A percentile compares a stretch with the other conserved stretches of the same genome.
Conservation (phyloP, 805 yeast genomes). For the Sugiyamaella valdiviana region DNA sequence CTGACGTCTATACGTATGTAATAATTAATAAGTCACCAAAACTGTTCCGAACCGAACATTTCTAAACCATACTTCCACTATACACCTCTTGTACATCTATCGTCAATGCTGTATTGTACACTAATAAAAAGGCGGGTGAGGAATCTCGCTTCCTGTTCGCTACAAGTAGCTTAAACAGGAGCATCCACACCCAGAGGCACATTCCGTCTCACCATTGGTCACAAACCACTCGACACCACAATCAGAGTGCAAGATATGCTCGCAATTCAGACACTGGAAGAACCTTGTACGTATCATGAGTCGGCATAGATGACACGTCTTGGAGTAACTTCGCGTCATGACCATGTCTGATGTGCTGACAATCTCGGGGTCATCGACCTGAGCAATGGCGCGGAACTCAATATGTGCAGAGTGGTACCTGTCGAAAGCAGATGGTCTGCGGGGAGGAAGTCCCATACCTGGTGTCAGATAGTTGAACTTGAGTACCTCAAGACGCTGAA, state of each 20-base stretch:
- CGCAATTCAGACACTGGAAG: conserved; percentile 66
- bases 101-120: not conserved
- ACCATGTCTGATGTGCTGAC: conserved; percentile 12
- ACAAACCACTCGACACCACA: conserved; percentile 85
- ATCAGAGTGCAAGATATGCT: conserved; percentile 67
- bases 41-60: not conserved
- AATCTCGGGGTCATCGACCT: conserved; percentile 13
- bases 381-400: conserved; percentile 6
- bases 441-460: not conserved
- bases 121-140: too few relatives aligned
- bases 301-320: conserved; percentile 60
- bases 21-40: too few relatives aligned
- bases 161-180: conserved; percentile 41
- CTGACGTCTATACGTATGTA: not conserved
- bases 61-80: too few relatives aligned
- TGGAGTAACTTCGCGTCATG: conserved; percentile 25
- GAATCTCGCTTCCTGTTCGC: too few relatives aligned
- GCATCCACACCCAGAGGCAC: conserved; percentile 88
- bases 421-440: conserved; percentile 11
- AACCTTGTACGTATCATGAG: conserved; percentile 53
- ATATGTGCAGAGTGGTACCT: conserved; percentile 26
- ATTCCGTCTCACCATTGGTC: conserved; percentile 44
- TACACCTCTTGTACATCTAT: too few relatives aligned
- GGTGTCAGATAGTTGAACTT: conserved; percentile 51
- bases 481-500: conserved; percentile 69